Percentiles rank a stretch among this genome's conserved stretches.
phyloP scores from a whole-genome alignment of 345 rosid genomes.

The Citrus cavaleriei region DNA sequence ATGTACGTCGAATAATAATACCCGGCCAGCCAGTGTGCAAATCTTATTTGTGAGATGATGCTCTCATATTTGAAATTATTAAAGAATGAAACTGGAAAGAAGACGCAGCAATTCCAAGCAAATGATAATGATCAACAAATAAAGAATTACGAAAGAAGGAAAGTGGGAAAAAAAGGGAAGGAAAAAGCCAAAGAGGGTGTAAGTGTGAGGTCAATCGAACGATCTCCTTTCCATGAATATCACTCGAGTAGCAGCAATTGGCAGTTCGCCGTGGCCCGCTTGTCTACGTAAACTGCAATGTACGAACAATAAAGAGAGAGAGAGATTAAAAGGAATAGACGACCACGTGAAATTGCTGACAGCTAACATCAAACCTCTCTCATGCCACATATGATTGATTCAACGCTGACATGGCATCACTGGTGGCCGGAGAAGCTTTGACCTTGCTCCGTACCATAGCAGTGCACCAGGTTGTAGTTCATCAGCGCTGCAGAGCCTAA shows the following conservation, averaged over 20 bases:
- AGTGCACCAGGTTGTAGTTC: too few relatives aligned
- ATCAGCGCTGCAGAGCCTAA: slow-evolving; percentile 1
- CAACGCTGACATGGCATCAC: background rate
- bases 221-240: background rate
- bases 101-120: background rate
- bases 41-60: background rate
- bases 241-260: too few relatives aligned
- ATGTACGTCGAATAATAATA: too few relatives aligned
- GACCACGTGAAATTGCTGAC: slow-evolving; percentile 14
- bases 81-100: background rate
- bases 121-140: background rate
- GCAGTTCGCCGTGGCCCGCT: background rate
- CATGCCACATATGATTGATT: slow-evolving; percentile 6
- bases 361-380: background rate
- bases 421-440: slow-evolving; percentile 1
- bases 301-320: background rate
- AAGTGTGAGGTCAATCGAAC: background rate
- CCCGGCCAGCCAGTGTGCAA: too few relatives aligned
- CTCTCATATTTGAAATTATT: too few relatives aligned
- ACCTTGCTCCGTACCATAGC: background rate
- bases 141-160: background rate
- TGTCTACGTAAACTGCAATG: background rate
- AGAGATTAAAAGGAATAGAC: too few relatives aligned
- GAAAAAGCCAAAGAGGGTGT: too few relatives aligned
- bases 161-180: too few relatives aligned